Evolutionary conservation across 306 rosid genomes (phyloP).

Genomic region (Dalbergia cochinchinensis): DNA sequence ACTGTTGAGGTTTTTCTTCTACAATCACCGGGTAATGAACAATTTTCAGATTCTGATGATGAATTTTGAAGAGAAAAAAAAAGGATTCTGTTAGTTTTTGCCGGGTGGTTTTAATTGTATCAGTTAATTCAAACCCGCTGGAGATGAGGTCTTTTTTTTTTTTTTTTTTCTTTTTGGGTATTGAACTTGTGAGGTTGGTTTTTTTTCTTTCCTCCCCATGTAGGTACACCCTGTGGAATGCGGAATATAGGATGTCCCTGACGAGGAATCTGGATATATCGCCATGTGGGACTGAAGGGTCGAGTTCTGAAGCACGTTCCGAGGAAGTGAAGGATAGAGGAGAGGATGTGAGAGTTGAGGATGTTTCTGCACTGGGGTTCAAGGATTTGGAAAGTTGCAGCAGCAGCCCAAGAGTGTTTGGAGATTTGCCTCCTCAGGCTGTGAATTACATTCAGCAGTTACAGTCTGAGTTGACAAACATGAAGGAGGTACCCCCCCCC

Average conservation of each 20-base stretch:
- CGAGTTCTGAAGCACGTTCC: conserved; percentile 29
- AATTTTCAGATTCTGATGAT: background rate
- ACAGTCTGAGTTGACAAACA: conserved; percentile 69
- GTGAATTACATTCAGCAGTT: conserved; percentile 73
- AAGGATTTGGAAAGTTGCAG: conserved; percentile 52
- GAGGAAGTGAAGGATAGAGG: conserved; percentile 53
- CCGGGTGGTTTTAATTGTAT: background rate
- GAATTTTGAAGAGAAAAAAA: background rate
- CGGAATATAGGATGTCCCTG: conserved; percentile 87
- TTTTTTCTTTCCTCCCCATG: background rate
- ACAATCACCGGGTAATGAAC: background rate
- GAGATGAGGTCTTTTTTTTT: too few species aligned
- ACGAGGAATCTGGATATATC: conserved; percentile 83
- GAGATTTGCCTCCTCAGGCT: conserved; percentile 81
- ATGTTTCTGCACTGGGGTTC: conserved; percentile 46
- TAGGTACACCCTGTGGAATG: conserved; percentile 97
- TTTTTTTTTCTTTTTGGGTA: background rate
- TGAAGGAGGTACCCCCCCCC: conserved; percentile 64
- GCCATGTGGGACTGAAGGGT: conserved; percentile 35
- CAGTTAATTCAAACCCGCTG: too few species aligned
- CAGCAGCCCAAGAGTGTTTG: conserved; percentile 55
- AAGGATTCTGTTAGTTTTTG: background rate
- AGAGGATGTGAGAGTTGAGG: conserved; percentile 41
- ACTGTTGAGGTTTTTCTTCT: background rate
- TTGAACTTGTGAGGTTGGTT: conserved; percentile 25